Percentiles rank a stretch among this genome's conserved stretches.
These are phyloP conservation scores for Umbelopsis sp. DNA, from an alignment of 371 early-diverging fungal genomes.

Conservation along the genomic window DNA sequence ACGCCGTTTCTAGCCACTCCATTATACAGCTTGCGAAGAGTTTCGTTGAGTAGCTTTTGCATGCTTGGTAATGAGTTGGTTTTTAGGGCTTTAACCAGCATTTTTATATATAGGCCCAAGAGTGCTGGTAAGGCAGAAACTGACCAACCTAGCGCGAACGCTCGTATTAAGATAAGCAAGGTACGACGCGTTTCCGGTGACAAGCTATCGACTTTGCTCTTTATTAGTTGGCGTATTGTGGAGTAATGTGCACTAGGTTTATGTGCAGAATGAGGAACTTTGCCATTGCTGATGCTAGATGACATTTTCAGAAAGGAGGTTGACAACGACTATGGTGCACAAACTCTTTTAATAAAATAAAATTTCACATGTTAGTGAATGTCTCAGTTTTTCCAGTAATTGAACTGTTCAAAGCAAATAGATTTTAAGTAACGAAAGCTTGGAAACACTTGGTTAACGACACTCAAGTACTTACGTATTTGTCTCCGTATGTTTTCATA, in stretches of 20 bases:
- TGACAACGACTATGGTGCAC: neutral
- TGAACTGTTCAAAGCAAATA: slow-evolving; percentile 22
- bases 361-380: slow-evolving; percentile 4
- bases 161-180: slow-evolving; percentile 38
- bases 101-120: slow-evolving; percentile 30
- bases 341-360: neutral
- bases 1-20: slow-evolving; percentile 44
- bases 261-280: neutral
- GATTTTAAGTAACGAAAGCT: neutral
- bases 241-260: neutral
- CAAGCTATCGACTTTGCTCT: neutral
- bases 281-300: slow-evolving; percentile 16
- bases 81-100: slow-evolving; percentile 1
- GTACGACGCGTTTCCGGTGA: slow-evolving; percentile 17
- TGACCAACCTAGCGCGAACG: slow-evolving; percentile 45
- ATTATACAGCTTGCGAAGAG: slow-evolving; percentile 29
- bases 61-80: neutral
- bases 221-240: neutral
- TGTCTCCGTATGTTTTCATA: slow-evolving; percentile 71
- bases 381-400: slow-evolving; percentile 38
- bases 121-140: slow-evolving; percentile 38
- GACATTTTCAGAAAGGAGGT: slow-evolving; percentile 5
- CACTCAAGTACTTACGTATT: slow-evolving; percentile 36
- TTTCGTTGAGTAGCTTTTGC: slow-evolving; percentile 18
- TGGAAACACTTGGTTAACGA: too few relatives aligned